Base-by-base conservation (phyloP, 768 basidiomycete species). In the Agrocybe praecox region DNA sequence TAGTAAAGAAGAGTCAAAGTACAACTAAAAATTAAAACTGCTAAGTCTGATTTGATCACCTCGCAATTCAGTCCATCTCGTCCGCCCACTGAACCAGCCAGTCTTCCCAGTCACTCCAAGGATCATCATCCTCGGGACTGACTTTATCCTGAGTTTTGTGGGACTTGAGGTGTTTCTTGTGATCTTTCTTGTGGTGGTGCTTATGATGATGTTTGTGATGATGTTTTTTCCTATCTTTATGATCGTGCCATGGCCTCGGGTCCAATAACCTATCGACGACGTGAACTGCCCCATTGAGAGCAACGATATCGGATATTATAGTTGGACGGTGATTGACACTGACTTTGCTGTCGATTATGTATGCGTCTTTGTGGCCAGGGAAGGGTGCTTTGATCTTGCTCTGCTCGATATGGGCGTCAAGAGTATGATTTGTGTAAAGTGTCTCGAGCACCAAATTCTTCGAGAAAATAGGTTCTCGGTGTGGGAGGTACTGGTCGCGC, bases 241-340 rank as follows among this genome's bases (percentile, higher is more conserved):
- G 24, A 22, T 53, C n/a, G 42, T 50, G 58, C 29, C 32, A 32
- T 42, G 36, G 32, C 17, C 75, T 70, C 22, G 82, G 81, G 64
- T 80, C 72, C 26, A 83, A 66, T 14, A 84, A 49, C 52, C 62
- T 64, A 46, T 70, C 62, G 46, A 84, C 63, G 42, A 80, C 72
- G 64, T 88, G 86, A 29, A 83, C 67, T 21, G 80, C 87, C 29
- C 85, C 87, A 61, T 88, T 87, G 26, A 81, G 69, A 9, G 78
- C 75, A 4, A 80, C 78, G 18, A 82, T 67, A 61, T 88, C 86
- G 29, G 74, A 67, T 8, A 76, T 57, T 22, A 63, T 59, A 24
- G 80, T 80, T 4, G 50, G 51, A 12, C 67, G 70, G 14, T 75
- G 72, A 44, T 83, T 78, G 46, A 77, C 79, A 43, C 65, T 67